Evolutionary conservation across 2,329 filamentous ascomycete genomes (phyloP), one percentile per base, ranked within the genome.

Genomic region (Annulohypoxylon truncatum): DNA sequence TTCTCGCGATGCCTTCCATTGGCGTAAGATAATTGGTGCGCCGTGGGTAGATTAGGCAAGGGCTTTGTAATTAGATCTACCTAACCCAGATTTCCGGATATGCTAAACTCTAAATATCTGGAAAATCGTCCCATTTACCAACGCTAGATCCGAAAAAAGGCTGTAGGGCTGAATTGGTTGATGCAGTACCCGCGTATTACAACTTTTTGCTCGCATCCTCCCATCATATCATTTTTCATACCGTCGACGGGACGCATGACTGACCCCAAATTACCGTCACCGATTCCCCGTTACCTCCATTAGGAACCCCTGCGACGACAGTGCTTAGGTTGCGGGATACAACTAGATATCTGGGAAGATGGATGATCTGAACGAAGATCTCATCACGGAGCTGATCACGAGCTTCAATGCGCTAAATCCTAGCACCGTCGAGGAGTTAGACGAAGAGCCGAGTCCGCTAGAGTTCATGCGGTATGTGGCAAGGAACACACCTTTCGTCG

Each of bases 391-490:
- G 61, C 84, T 94, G 20, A 85, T 95, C 68, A 83, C 81, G 9
- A 87, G 84, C n/a, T 94, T 92, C 78, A 87, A 91, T 73, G 91
- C 93, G 70, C 85, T 94, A 58, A 95, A 95, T 74, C 78, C 61
- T 83, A 60, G 76, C 80, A 20, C 72, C 74, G 82, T 94, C 61
- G 85, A 91, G 47, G 87, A 89, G 71, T 82, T 94, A 2, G 44
- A 81, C 12, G 82, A 86, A 42, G 87, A 90, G 51, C 92, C 92
- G 3, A 92, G 89, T 26, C 86, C 92, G 0, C 84, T 96, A 4
- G 90, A 94, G 74, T 95, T 95, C 76, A 91, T 94, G 88, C 87
- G 91, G 73, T 90, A 89, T 77, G 91, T 94, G 18, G 85, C 90
- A 13, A 84, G 82, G 33, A 96, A 95, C 75, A 85, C 88, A 0